These are phyloP conservation scores for Paracamarosporium sp. DNA, from an alignment of 2,329 filamentous ascomycete genomes.

Conservation along the genomic window DNA sequence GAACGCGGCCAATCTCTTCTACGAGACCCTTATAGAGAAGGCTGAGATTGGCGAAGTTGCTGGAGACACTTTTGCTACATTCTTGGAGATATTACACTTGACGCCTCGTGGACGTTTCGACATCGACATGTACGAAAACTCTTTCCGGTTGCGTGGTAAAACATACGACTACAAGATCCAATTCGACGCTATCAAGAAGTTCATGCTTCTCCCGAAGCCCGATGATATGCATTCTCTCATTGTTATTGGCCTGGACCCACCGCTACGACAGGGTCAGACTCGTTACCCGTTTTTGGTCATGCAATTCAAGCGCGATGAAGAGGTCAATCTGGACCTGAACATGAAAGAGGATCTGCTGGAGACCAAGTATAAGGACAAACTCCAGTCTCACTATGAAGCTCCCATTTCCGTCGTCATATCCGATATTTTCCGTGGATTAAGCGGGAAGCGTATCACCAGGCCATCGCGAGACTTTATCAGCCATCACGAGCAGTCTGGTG, in stretches of 20 bases:
- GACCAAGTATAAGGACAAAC: slow-evolving; percentile 85
- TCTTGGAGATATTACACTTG: slow-evolving; percentile 94
- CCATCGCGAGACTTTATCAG: slow-evolving; percentile 94
- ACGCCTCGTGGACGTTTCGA: slow-evolving; percentile 99
- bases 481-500: slow-evolving; percentile 90
- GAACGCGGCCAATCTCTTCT: slow-evolving; percentile 96
- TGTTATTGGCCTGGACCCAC: slow-evolving; percentile 91
- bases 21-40: slow-evolving; percentile 97
- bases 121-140: slow-evolving; percentile 99
- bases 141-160: slow-evolving; percentile 95
- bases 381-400: slow-evolving; percentile 84
- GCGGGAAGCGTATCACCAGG: slow-evolving; percentile 92
- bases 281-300: slow-evolving; percentile 98
- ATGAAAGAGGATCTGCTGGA: slow-evolving; percentile 89
- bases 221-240: slow-evolving; percentile 96
- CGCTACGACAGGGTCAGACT: slow-evolving; percentile 94
- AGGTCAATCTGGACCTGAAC: slow-evolving; percentile 95
- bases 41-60: slow-evolving; percentile 98
- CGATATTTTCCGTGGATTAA: slow-evolving; percentile 92
- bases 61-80: slow-evolving; percentile 97
- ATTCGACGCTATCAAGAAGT: slow-evolving; percentile 97
- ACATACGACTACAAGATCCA: slow-evolving; percentile 99
- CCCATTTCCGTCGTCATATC: slow-evolving; percentile 93
- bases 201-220: slow-evolving; percentile 98
- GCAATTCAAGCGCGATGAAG: slow-evolving; percentile 98